phyloP scores from a whole-genome alignment of 2,329 filamentous ascomycete genomes.

The Phyllosticta citriasiana region DNA sequence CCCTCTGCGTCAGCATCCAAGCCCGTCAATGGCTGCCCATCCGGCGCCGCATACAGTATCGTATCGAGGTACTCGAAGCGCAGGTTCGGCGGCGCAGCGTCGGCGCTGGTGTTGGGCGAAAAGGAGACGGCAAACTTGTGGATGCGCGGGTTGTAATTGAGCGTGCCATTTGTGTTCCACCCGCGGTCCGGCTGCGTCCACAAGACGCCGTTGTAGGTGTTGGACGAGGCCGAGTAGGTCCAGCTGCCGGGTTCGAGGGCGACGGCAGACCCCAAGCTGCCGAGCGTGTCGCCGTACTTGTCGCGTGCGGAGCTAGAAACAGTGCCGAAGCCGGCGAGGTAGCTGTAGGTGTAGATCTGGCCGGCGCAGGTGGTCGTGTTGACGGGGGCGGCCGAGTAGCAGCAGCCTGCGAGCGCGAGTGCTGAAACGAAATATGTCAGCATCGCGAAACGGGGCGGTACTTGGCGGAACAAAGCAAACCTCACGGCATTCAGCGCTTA shows the following conservation, averaged over 20 bases:
- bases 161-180: conserved; percentile 62
- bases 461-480: not conserved
- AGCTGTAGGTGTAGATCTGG: conserved; percentile 54
- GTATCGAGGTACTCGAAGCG: conserved; percentile 54
- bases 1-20: conserved; percentile 51
- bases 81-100: conserved; percentile 51
- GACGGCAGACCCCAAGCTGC: conserved; percentile 55
- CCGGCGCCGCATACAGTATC: conserved; percentile 53
- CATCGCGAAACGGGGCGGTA: not conserved
- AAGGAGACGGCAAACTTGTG: conserved; percentile 58
- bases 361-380: conserved; percentile 45
- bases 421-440: not conserved
- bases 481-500: not conserved
- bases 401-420: not conserved
- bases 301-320: conserved; percentile 50
- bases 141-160: conserved; percentile 43
- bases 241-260: conserved; percentile 52
- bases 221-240: conserved; percentile 42
- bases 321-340: conserved; percentile 57
- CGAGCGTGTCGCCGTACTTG: conserved; percentile 60
- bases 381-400: not conserved
- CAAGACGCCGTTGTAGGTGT: conserved; percentile 52
- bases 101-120: conserved; percentile 42
- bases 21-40: conserved; percentile 52
- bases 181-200: conserved; percentile 59